Base-by-base conservation (phyloP, 768 basidiomycete genomes). In the Calvatia gigantea region DNA sequence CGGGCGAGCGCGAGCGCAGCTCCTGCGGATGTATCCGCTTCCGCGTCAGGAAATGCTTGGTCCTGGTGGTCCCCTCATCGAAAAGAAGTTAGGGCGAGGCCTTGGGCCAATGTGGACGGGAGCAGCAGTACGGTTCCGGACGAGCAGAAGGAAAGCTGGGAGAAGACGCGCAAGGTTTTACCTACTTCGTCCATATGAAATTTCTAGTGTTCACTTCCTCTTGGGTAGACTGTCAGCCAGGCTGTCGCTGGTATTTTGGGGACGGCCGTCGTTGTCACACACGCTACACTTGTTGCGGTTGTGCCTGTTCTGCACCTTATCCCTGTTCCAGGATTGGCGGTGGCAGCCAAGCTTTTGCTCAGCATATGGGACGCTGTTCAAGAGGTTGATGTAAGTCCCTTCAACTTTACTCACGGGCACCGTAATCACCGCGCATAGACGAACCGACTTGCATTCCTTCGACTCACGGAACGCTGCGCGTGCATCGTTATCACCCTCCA, bases 391-490 rank as follows among this genome's bases (percentile, higher is more conserved):
- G 87, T 89, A 59, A 62, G 84, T 74, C 4, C 38, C 51, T 8
- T 41, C 11, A 17, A 51, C 44, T 17, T n/a, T 14, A 29, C 32
- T 19, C 19, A 11, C 38, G 6, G 31, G 23, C 38, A 44, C 27
- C 19, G 37, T 32, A 60, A 19, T 51, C 7, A 44, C 17, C 1
- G 17, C 15, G 29, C 50, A 28, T 60, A 91, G 89, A 81, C 80
- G 59, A 89, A 91, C 58, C 76, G 85, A 15, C 70, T 85, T 11
- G 79, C 81, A 1, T 88, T 86, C 61, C 73, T 91, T 27, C 83
- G 87, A 8, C 75, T 91, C 6, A 87, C 86, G 0, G 83, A 88
- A 60, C 81, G 87, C 25, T 89, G 87, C 58, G 89, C 89, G 0
- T 81, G 81, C 12, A 78, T 86, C 15, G 75, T 91, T 2, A 68